phyloP scores from a whole-genome alignment of 2,329 filamentous ascomycete species.

The Aspergillus pseudotamarii region DNA sequence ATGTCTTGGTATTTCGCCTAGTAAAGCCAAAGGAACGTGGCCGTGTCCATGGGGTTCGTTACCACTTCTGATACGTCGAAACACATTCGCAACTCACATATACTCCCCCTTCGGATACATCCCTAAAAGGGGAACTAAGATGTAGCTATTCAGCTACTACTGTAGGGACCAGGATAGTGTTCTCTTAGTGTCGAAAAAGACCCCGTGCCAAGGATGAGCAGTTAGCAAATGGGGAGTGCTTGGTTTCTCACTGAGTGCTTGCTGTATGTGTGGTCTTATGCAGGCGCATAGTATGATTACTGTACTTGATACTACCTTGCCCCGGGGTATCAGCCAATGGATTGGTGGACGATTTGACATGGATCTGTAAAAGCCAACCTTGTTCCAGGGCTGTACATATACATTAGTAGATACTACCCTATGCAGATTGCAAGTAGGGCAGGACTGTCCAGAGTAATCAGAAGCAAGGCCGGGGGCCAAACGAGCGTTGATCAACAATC shows the following conservation, averaged over 20 bases:
- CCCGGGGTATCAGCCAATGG: not conserved
- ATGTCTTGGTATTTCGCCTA: not conserved
- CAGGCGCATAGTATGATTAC: not conserved
- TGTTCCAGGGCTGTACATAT: not conserved
- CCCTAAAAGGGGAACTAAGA: not conserved
- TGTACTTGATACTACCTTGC: not conserved
- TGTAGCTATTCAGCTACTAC: slow-evolving; percentile 6
- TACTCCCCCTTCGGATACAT: not conserved
- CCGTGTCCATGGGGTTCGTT: not conserved
- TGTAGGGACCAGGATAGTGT: slow-evolving; percentile 12
- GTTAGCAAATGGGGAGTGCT: not conserved
- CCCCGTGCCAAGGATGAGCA: not conserved
- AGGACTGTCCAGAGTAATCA: not conserved
- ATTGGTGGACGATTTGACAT: not conserved
- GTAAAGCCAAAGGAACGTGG: not conserved
- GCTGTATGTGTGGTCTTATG: not conserved
- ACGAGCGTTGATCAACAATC: not conserved
- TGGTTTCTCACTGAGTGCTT: not conserved
- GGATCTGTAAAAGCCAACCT: not conserved
- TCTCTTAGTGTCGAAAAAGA: not conserved
- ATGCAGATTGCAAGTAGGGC: not conserved
- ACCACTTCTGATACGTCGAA: not conserved
- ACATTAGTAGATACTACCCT: not conserved
- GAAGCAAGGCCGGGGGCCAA: not conserved
- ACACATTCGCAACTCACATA: not conserved